These are phyloP conservation scores for Saccharomyces hybrid DNA, from an alignment of 1,139 yeast species.

Conservation along the genomic window DNA sequence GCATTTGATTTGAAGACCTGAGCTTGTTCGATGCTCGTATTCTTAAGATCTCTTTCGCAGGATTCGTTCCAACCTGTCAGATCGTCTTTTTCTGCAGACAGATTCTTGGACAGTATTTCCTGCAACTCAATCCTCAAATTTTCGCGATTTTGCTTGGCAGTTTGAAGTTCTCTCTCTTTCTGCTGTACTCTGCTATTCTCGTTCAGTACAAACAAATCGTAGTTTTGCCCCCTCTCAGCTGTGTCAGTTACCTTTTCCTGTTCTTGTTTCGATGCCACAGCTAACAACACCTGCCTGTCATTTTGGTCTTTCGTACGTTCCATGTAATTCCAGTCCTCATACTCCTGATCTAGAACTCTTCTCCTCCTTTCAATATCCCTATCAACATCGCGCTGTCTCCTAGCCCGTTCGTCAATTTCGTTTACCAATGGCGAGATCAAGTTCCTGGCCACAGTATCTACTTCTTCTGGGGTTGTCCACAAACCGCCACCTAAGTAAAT, in stretches of 20 bases:
- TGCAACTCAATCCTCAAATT: conserved; percentile 19
- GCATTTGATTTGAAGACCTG: background rate
- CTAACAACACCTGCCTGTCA: conserved; percentile 37
- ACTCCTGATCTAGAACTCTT: conserved; percentile 33
- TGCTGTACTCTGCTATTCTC: background rate
- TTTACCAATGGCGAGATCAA: conserved; percentile 79
- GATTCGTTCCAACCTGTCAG: conserved; percentile 11
- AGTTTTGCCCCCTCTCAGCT: conserved; percentile 9
- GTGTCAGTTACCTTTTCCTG: background rate
- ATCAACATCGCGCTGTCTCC: conserved; percentile 63
- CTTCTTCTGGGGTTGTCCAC: conserved; percentile 65
- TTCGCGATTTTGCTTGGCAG: conserved; percentile 12
- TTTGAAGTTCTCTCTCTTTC: conserved; percentile 29
- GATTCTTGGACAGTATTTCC: conserved; percentile 6
- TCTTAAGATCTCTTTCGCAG: background rate
- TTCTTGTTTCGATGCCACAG: conserved; percentile 11
- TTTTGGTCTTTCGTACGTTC: conserved; percentile 18
- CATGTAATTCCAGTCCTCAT: conserved; percentile 28
- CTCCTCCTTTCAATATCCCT: conserved; percentile 47
- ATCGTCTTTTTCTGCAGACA: conserved; percentile 9
- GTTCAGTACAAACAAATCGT: background rate
- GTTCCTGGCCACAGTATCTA: conserved; percentile 73
- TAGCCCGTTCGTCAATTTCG: conserved; percentile 67
- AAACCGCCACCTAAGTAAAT: conserved; percentile 87
- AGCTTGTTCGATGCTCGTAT: background rate